Conservation (phyloP, 371 early-diverging fungal species). For the Amoeboaphelidium protococcarum region DNA sequence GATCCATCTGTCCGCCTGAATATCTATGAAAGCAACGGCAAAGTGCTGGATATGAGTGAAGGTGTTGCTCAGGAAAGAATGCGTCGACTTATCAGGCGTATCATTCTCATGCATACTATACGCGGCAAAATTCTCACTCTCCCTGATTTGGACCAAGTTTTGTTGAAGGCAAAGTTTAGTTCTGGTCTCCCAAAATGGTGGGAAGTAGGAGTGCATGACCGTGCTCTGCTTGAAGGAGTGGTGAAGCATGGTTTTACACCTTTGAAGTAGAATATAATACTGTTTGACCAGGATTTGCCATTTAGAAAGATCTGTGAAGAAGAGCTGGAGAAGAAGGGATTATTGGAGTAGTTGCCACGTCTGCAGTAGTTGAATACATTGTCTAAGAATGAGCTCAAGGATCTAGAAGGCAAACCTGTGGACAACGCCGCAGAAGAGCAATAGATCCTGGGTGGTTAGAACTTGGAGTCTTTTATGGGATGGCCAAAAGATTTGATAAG, state of each 20-base stretch:
- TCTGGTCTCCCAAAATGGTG: conserved; percentile 16
- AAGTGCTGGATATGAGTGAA: conserved; percentile 5
- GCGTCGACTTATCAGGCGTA: conserved; percentile 34
- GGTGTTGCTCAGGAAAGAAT: conserved; percentile 34
- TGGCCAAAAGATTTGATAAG: conserved; percentile 33
- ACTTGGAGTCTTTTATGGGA: conserved; percentile 7
- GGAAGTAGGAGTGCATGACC: conserved; percentile 27
- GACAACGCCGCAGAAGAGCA: too few species aligned
- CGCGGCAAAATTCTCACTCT: conserved; percentile 30
- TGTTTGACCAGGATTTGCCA: conserved; percentile 5
- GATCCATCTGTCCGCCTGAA: too few species aligned
- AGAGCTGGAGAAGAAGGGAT: conserved; percentile 3
- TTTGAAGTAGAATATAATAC: conserved; percentile 1
- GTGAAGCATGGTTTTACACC: background rate
- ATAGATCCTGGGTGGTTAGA: too few species aligned
- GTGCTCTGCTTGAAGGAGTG: conserved; percentile 19
- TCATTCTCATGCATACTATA: conserved; percentile 37
- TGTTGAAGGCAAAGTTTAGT: conserved; percentile 15
- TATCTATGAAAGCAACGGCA: too few species aligned
- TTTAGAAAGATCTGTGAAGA: conserved; percentile 12
- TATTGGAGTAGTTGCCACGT: background rate
- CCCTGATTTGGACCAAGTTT: conserved; percentile 18
- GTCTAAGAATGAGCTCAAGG: conserved; percentile 1
- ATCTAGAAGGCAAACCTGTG: background rate
- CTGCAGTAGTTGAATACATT: background rate